Conservation (phyloP, 805 yeast genomes). For the Yarrowia alimentaria region DNA sequence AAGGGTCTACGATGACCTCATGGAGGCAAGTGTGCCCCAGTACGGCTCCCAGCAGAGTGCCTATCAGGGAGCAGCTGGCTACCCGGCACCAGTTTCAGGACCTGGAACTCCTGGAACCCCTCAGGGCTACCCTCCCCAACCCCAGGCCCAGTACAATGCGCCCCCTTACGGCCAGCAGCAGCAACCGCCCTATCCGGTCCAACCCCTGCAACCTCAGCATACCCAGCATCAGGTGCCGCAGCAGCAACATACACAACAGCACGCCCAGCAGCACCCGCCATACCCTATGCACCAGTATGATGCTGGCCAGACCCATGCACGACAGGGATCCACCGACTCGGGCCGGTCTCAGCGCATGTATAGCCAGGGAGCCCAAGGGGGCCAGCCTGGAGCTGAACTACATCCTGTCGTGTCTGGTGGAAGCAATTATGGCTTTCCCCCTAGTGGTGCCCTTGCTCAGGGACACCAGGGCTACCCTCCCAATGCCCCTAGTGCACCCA, state of each 20-base stretch:
- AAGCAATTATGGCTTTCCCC: slow-evolving; percentile 6
- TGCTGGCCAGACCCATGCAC: not conserved
- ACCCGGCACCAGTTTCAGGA: not conserved
- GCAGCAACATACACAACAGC: not conserved
- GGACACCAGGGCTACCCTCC: not conserved
- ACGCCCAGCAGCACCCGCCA: not conserved
- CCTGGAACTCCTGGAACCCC: slow-evolving; percentile 10
- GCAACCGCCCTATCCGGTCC: slow-evolving; percentile 14
- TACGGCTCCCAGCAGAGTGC: slow-evolving; percentile 27
- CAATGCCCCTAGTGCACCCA: not conserved
- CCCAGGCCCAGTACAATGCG: not conserved
- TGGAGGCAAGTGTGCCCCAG: slow-evolving; percentile 49
- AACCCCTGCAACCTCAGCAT: slow-evolving; percentile 10
- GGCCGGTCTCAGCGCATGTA: slow-evolving; percentile 2
- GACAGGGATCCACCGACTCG: slow-evolving; percentile 20
- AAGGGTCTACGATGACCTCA: slow-evolving; percentile 62
- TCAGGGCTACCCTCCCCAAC: slow-evolving; percentile 2
- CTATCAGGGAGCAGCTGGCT: not conserved
- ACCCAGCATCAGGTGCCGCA: not conserved
- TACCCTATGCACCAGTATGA: slow-evolving; percentile 9
- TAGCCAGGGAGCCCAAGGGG: slow-evolving; percentile 8
- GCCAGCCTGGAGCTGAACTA: not conserved
- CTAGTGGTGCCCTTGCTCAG: not conserved
- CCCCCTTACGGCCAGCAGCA: no score
- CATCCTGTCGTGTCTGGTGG: slow-evolving; percentile 1